Base-by-base conservation (phyloP, 495 filamentous ascomycete species). In the Neurospora sp. region DNA sequence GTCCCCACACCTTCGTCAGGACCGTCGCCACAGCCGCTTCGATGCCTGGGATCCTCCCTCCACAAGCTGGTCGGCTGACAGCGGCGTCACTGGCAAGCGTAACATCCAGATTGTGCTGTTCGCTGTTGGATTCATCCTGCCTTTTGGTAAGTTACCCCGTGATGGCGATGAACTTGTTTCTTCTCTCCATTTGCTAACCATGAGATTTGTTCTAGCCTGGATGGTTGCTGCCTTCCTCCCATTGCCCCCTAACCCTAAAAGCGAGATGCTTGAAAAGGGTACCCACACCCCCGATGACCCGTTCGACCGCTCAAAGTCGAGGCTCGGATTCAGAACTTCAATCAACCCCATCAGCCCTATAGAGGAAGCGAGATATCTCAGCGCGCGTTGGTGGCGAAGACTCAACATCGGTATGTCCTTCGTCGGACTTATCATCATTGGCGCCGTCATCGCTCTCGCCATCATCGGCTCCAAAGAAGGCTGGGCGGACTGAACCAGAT, bases 321-420 rank as follows among this genome's bases (percentile, higher is more conserved):
- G 85, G 46, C 76, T 82, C 82, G 76, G 84, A 79, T 74, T 66
- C 54, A 66, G 54, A 66, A 66, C 54, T 66, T 66, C 54, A 66
- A 78, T 85, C 69, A 78, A 77, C 62, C 77, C 78, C 38, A 66
- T 66, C 27, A 66, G 77, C 27, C 37, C 73, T 42, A 49, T 89
- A 31, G 90, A 93, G 75, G 88, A 90, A 70, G 85, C 85, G 46
- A 86, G 88, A 70, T 93, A 93, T 79, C 87, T 93, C 77, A 97
- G 93, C 79, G 93, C 93, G 14, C 87, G 88, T 44, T 98, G 95
- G 94, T 98, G 96, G 96, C 88, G 96, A 74, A 92, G 89, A 74
- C 85, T 98, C 66, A 99, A 99, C 81, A 90, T 94, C 54, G 87
- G 90, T 78, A 95, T 99, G 93, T 90, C 90, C 71, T 82, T 92